Evolutionary conservation across 257 asterid species (phyloP), one percentile per base, ranked within the genome.

Genomic region (Solanum chmielewskii): DNA sequence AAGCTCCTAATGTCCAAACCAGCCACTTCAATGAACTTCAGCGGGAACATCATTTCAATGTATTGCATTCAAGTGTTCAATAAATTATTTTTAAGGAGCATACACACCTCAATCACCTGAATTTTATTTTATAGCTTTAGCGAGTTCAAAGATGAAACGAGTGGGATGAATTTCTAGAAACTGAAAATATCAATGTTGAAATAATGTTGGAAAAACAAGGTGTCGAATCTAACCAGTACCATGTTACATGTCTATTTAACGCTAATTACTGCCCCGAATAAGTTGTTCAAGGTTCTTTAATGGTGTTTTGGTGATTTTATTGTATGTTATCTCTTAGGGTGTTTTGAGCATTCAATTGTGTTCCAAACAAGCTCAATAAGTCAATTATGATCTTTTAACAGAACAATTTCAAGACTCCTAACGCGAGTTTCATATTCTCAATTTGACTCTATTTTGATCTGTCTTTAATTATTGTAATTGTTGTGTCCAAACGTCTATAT

Each of bases 321-420:
- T 56, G 0, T 20, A 20, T 56, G 66, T 20, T 56, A 11, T 56
- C 25, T 0, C 8, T 56, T 56, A 20, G 66, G 25, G 11, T 56
- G 0, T 20, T 20, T 20, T 56, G 25, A 56, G 25, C 25, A 56
- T 56, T 20, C 11, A 20, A 18, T 18, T 56, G 5, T 56, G 12
- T 56, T n/a, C 66, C 0, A 20, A 20, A 56, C 25, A 20, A 56
- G 25, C 11, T 56, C 25, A 56, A 11, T 20, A 56, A 20, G 66
- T 56, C 25, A 56, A 56, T 1, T 56, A 7, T 2, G 25, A 18
- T 7, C 66, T 56, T 20, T 56, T 20, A 20, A 20, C 2, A 20
- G 0, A 56, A 20, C 25, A 56, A 20, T 56, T 20, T 56, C 12
- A 56, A 2, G 25, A 56, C 21, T 56, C 5, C 66, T 0, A 0